These are phyloP conservation scores for Cystobasidiopsis lactophilus DNA, from an alignment of 768 basidiomycete genomes.

Conservation along the genomic window DNA sequence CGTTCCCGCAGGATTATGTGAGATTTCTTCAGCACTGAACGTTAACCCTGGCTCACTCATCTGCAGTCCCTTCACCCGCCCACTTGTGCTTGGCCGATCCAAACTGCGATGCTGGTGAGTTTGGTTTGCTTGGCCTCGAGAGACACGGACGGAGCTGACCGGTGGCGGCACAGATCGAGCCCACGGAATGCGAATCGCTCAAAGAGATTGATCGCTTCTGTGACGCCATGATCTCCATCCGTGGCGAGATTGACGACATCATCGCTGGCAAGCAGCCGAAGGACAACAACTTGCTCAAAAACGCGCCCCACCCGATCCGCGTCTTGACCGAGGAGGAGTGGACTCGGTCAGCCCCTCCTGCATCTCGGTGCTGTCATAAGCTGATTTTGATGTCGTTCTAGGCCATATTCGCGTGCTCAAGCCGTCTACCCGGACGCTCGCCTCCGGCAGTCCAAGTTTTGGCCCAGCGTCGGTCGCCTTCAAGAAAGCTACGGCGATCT, in stretches of 20 bases:
- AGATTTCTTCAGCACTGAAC: neutral
- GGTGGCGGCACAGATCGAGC: conserved; percentile 45
- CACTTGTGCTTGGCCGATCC: conserved; percentile 94
- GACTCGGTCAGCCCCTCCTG: conserved; percentile 40
- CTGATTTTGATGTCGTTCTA: conserved; percentile 19
- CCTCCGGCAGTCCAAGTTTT: conserved; percentile 76
- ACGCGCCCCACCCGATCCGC: conserved; percentile 78
- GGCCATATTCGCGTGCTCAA: conserved; percentile 68
- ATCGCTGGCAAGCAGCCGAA: conserved; percentile 65
- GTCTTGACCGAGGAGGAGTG: conserved; percentile 54
- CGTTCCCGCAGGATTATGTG: conserved; percentile 5
- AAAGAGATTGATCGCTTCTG: conserved; percentile 92
- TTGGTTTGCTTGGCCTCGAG: too few species aligned
- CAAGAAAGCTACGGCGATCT: conserved; percentile 81
- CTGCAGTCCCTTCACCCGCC: conserved; percentile 91
- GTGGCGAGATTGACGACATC: conserved; percentile 72
- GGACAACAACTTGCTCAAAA: conserved; percentile 77
- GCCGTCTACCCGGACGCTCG: conserved; percentile 78
- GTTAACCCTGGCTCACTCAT: conserved; percentile 25
- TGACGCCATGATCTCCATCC: conserved; percentile 94
- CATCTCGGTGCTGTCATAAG: conserved; percentile 1
- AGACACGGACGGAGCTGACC: neutral
- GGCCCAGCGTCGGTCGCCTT: conserved; percentile 76
- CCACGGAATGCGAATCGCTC: conserved; percentile 83
- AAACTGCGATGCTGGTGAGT: conserved; percentile 22